These are phyloP conservation scores for Entomortierella beljakovae DNA, from an alignment of 192 early-diverging fungal species.

Conservation along the genomic window DNA sequence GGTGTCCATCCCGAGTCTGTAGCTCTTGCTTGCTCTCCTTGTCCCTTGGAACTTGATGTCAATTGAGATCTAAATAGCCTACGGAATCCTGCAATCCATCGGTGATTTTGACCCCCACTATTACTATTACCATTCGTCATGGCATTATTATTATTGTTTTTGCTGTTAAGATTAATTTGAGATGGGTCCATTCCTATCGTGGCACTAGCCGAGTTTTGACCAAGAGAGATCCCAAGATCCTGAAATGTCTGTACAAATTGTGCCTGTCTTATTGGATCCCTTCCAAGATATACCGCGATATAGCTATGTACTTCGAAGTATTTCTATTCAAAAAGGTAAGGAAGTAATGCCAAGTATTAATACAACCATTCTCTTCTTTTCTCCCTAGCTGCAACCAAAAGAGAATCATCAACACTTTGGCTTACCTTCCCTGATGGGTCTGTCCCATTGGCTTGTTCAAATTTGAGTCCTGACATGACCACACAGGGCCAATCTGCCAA, in stretches of 20 bases:
- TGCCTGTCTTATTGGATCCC: conserved; percentile 37
- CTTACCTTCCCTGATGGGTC: conserved; percentile 39
- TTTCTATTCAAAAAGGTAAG: conserved; percentile 16
- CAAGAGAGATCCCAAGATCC: conserved; percentile 37
- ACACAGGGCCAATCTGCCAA: conserved; percentile 53
- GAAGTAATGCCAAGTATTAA: not conserved
- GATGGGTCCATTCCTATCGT: not conserved
- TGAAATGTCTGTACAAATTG: conserved; percentile 42
- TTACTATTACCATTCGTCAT: not conserved
- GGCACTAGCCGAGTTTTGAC: conserved; percentile 4
- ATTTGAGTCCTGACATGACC: conserved; percentile 51
- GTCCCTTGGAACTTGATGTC: not conserved
- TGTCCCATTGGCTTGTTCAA: conserved; percentile 31
- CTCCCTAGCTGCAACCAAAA: not conserved
- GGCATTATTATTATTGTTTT: too few species aligned
- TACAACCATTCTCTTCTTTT: not conserved
- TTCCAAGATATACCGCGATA: conserved; percentile 46
- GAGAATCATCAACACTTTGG: too few species aligned
- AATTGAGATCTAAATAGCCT: conserved; percentile 36
- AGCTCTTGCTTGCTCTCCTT: not conserved
- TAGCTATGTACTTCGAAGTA: conserved; percentile 41
- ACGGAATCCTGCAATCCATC: conserved; percentile 51
- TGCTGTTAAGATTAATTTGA: too few species aligned
- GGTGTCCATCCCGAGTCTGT: not conserved
- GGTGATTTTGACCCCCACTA: conserved; percentile 10